A percentile compares a stretch with the other conserved stretches of the same genome.
phyloP scores from a whole-genome alignment of 495 filamentous ascomycete genomes.

The Penicillium verhagenii region DNA sequence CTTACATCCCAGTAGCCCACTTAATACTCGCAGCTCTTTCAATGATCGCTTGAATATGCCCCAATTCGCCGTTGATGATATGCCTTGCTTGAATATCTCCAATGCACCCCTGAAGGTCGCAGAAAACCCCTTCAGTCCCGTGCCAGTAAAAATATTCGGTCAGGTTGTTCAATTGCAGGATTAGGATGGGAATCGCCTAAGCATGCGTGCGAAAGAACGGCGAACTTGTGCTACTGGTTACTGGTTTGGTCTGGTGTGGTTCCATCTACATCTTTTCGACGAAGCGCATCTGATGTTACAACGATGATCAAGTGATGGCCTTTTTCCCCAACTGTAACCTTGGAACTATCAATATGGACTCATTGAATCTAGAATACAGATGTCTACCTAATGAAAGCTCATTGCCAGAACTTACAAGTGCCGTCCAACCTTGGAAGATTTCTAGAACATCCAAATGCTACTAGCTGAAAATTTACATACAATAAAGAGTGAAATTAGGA shows the following conservation, averaged over 20 bases:
- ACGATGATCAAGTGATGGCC: background rate
- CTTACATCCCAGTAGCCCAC: background rate
- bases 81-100: background rate
- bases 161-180: constrained; percentile 8
- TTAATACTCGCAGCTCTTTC: background rate
- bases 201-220: background rate
- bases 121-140: background rate
- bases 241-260: background rate
- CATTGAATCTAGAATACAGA: no score
- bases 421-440: no score
- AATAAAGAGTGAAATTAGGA: no score
- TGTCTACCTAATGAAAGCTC: background rate
- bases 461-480: no score
- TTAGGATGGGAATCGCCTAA: background rate
- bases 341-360: no score
- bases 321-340: background rate
- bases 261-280: background rate
- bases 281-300: background rate
- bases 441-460: no score
- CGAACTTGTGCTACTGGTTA: background rate
- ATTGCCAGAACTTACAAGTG: no score
- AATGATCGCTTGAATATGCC: background rate
- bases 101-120: background rate
- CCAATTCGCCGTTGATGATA: background rate
- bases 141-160: constrained; percentile 18